Base-by-base conservation (phyloP, 1,139 yeast genomes). In the Saccharomyces hybrid region DNA sequence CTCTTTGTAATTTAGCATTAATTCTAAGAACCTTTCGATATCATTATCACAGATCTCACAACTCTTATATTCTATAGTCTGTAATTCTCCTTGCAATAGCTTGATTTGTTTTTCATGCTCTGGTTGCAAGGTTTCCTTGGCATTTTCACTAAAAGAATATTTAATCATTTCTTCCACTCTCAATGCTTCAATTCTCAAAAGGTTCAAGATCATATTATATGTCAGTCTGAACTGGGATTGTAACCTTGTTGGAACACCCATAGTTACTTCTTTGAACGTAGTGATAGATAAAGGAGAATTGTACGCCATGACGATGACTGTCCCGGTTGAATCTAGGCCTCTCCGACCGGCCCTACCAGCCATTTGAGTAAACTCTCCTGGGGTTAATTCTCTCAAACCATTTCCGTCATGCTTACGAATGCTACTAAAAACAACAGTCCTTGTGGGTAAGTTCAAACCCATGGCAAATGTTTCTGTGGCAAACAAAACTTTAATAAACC, bases 311-410 rank as follows among this genome's bases (percentile, higher is more conserved):
- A 91, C 83, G 57, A 95, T 90, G n/a, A 95, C 99, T 0, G 97
- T 91, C 64, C 99, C 99, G 1, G 88, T 88, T 28, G 83, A 76
- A 75, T 93, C 99, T 60, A 93, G 75, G 48, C 99, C 99, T 78
- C 99, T 84, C 74, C 99, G 84, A 60, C 99, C 99, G 1, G 99
- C 99, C 72, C 99, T 82, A 53, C 99, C 99, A 0, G 98, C 91
- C 99, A 95, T 93, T 73, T 93, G 99, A 1, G 97, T 95, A 69
- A 91, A 93, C 69, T 93, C 99, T 49, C 99, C 99, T 0, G 99
- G 97, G 9, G 86, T 76, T 57, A 93, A 75, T 65, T 85, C 81
- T 69, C 99, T 80, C 71, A 88, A 84, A 0, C 80, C 80, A 49
- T 84, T 79, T 46, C 98, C 98, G 69, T 93, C 99, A 69, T 90